Evolutionary conservation across 2,329 filamentous ascomycete genomes (phyloP).

Genomic region (Aspergillus ibericus): DNA sequence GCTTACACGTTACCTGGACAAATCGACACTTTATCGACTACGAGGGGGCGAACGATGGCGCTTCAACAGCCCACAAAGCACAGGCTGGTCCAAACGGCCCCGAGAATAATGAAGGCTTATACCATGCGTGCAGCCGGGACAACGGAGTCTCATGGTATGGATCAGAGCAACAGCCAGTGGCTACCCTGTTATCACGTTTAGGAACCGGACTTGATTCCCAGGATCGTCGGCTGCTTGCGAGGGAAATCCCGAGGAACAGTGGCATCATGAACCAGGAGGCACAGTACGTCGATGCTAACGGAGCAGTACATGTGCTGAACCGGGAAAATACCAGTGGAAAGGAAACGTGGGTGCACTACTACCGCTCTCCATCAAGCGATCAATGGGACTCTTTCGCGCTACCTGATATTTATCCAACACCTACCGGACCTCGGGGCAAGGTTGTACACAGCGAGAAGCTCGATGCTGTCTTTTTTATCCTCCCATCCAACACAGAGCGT

Average conservation of each 20-base stretch:
- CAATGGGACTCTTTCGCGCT: not conserved
- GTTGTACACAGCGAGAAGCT: not conserved
- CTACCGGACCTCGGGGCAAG: not conserved
- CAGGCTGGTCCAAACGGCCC: slow-evolving; percentile 2
- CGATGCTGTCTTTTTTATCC: not conserved
- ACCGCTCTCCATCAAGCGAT: not conserved
- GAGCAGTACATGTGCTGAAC: not conserved
- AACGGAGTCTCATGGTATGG: not conserved
- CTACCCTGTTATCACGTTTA: not conserved
- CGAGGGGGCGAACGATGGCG: not conserved
- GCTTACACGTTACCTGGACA: not conserved
- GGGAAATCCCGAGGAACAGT: not conserved
- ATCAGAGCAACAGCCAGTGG: not conserved
- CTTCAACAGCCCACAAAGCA: slow-evolving; percentile 1
- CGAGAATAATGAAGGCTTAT: slow-evolving; percentile 4
- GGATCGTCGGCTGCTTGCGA: not conserved
- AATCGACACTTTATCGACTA: slow-evolving; percentile 3
- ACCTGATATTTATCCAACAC: not conserved
- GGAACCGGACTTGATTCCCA: not conserved
- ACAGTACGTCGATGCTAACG: not conserved
- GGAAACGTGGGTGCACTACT: slow-evolving; percentile 1
- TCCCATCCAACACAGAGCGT: not conserved
- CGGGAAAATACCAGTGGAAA: not conserved
- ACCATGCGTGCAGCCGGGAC: not conserved
- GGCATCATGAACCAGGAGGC: slow-evolving; percentile 6